Conservation (phyloP, 257 asterid species). For the Gynochthodes officinalis region DNA sequence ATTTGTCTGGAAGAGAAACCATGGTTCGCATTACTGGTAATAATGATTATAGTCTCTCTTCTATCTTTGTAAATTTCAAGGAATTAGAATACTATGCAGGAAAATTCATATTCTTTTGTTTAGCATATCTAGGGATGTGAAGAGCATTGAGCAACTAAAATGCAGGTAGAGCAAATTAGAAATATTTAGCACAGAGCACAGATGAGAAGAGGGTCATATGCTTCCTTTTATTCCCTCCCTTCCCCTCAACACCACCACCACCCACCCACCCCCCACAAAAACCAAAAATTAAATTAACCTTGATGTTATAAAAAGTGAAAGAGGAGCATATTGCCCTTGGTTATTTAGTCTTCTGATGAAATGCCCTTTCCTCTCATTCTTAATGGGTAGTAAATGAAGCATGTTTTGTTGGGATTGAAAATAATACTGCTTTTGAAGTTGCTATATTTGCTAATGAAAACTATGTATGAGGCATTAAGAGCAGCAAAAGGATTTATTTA, state of each 20-base stretch:
- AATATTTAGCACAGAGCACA: not conserved
- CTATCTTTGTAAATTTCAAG: not conserved
- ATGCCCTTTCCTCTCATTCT: too few relatives aligned
- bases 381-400: not conserved
- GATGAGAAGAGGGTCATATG: not conserved
- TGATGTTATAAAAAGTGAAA: too few relatives aligned
- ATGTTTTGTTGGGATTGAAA: not conserved
- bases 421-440: not conserved
- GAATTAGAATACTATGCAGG: not conserved
- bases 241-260: too few relatives aligned
- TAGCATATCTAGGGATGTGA: not conserved
- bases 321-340: not conserved
- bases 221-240: not conserved
- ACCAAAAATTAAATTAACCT: too few relatives aligned
- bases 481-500: not conserved
- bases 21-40: constrained; percentile 87
- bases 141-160: not conserved
- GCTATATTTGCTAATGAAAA: not conserved
- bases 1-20: constrained; percentile 87
- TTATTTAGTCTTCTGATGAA: not conserved
- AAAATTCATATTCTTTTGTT: not conserved
- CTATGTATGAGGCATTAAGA: not conserved
- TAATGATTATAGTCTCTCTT: not conserved
- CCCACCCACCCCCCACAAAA: too few relatives aligned
- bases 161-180: not conserved